Evolutionary conservation across 164 flowering plant genomes (phyloP), one percentile per base, ranked within the genome.

Genomic region (Cinnamomum chago): DNA sequence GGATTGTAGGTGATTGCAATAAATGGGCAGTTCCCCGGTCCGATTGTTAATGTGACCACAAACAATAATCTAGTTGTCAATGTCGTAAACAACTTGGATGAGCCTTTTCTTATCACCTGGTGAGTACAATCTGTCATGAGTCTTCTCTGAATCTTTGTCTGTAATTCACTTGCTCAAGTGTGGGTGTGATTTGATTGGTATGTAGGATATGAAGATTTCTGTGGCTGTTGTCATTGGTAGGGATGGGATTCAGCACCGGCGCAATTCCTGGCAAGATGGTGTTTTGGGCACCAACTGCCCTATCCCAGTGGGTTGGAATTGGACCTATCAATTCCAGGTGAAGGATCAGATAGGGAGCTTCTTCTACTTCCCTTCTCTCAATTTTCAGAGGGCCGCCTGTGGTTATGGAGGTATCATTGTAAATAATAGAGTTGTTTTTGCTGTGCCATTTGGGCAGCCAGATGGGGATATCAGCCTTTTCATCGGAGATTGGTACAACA

Each of bases 261-360:
- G 91, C 27, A 87, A 84, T 78, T 89, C 95, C 3, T 96, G 99
- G 99, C 97, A 96, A 85, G 99, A 93, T 84, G 99, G 99, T 25
- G 88, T 96, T 73, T 84, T 78, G 23, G 99, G 99, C 17, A 95
- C 99, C 0, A 96, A 88, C 73, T 96, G 99, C 70, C 99, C 99
- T 3, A 96, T 96, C 74, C 99, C 95, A 33, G 70, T 85, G 15
- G 84, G 81, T 81, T 94, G 97, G 97, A 94, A 93, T 72, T 96
- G 94, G 92, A 94, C 99, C 73, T 93, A 94, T 78, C 80, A 87
- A 58, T 96, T 96, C 79, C 99, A 96, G 76, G 97, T 96, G 10
- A 96, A 96, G 88, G 99, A 96, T 80, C 99, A 96, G 78, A 85
- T 96, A 74, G 99, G 99, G 67, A 96, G 99, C 80, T 96, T 86